Percentiles rank a stretch among this genome's conserved stretches.
Conservation (phyloP, 441 rosid species). For the Pelargonium australe region DNA sequence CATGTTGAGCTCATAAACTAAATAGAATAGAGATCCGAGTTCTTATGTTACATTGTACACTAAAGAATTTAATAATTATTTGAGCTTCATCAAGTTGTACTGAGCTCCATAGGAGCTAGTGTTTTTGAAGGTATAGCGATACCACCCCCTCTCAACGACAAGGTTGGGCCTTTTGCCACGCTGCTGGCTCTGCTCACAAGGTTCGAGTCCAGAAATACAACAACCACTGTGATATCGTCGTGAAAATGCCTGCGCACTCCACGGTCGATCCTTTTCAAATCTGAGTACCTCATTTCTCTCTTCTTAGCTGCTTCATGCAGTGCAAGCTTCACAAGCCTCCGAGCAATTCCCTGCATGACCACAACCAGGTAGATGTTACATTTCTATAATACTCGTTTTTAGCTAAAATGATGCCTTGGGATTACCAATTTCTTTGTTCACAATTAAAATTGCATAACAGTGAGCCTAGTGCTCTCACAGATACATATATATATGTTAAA, state of each 20-base stretch:
- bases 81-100: constrained; percentile 21
- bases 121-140: constrained; percentile 43
- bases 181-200: constrained; percentile 42
- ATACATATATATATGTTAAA: no score
- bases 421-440: no score
- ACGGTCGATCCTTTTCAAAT: constrained; percentile 87
- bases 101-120: constrained; percentile 47
- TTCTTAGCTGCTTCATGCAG: constrained; percentile 81
- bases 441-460: no score
- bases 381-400: not conserved
- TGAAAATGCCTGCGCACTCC: constrained; percentile 94
- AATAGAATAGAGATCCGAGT: no score
- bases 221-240: constrained; percentile 82
- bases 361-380: not conserved
- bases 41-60: no score
- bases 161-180: constrained; percentile 28
- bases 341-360: constrained; percentile 77
- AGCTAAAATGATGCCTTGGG: no score
- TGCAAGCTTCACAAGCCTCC: constrained; percentile 78
- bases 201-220: constrained; percentile 70
- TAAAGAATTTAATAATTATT: no score
- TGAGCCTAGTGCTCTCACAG: no score
- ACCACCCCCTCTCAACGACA: constrained; percentile 76
- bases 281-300: constrained; percentile 94
- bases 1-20: not conserved